phyloP scores from a whole-genome alignment of 768 basidiomycete species.

The Leccinum ochraceum region DNA sequence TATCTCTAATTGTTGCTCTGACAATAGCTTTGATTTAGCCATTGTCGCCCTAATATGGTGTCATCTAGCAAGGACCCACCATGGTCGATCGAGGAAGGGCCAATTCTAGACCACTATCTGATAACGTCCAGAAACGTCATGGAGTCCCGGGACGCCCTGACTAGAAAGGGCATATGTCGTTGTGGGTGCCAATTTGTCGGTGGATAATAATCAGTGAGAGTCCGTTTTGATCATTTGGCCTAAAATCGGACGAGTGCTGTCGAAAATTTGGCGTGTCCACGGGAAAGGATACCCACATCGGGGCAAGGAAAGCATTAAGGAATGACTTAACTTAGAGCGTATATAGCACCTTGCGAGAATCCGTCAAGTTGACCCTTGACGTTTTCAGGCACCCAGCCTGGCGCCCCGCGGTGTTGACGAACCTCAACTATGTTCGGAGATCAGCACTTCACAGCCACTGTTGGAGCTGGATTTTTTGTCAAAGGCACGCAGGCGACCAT shows the following conservation, averaged over 20 bases:
- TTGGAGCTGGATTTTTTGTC: background rate
- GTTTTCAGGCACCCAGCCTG: conserved; percentile 11
- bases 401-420: conserved; percentile 4
- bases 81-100: background rate
- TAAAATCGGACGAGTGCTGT: conserved; percentile 2
- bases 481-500: background rate
- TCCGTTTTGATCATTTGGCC: background rate
- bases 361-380: background rate
- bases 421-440: background rate
- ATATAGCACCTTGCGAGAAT: background rate
- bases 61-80: conserved; percentile 2
- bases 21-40: background rate
- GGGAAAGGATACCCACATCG: conserved; percentile 5
- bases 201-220: background rate
- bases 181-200: background rate
- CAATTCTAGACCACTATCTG: background rate
- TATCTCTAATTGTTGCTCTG: background rate
- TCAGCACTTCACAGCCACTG: conserved; percentile 5
- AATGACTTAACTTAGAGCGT: background rate
- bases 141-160: background rate
- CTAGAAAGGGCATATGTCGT: background rate
- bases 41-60: background rate
- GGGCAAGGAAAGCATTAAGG: background rate
- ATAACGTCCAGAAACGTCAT: conserved; percentile 10
- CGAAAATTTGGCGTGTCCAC: conserved; percentile 2